A percentile compares a stretch with the other conserved stretches of the same genome.
phyloP scores from a whole-genome alignment of 2,329 filamentous ascomycete species.

The Cadophora malorum region DNA sequence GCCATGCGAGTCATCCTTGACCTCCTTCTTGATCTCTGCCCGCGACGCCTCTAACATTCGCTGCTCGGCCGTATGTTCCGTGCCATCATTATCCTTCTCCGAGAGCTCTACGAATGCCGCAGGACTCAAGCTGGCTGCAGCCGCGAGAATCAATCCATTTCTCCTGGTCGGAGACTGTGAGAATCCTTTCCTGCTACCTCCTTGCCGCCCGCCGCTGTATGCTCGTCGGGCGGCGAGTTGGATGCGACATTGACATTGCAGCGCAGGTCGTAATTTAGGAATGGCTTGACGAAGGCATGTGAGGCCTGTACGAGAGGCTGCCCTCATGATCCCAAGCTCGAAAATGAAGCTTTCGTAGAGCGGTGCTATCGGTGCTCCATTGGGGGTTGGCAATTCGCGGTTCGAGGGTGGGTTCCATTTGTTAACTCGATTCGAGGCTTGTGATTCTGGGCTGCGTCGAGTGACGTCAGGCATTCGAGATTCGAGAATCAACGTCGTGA shows the following conservation, averaged over 20 bases:
- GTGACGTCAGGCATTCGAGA: conserved; percentile 22
- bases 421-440: conserved; percentile 19
- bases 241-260: conserved; percentile 18
- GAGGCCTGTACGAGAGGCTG: conserved; percentile 52
- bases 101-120: conserved; percentile 64
- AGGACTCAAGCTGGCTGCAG: conserved; percentile 53
- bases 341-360: neutral
- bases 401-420: neutral
- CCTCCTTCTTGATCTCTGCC: conserved; percentile 74
- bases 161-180: conserved; percentile 32
- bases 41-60: conserved; percentile 87
- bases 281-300: conserved; percentile 49
- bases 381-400: conserved; percentile 8
- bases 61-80: conserved; percentile 75
- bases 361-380: conserved; percentile 41
- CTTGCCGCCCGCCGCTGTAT: conserved; percentile 25
- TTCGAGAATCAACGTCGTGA: neutral
- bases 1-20: conserved; percentile 66
- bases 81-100: conserved; percentile 58
- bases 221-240: conserved; percentile 30
- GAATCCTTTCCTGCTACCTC: conserved; percentile 20
- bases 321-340: conserved; percentile 48
- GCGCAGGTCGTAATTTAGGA: conserved; percentile 44
- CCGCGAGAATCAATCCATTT: conserved; percentile 36
- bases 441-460: conserved; percentile 10